Conservation (phyloP, 805 yeast genomes). For the Candida oleophila region DNA sequence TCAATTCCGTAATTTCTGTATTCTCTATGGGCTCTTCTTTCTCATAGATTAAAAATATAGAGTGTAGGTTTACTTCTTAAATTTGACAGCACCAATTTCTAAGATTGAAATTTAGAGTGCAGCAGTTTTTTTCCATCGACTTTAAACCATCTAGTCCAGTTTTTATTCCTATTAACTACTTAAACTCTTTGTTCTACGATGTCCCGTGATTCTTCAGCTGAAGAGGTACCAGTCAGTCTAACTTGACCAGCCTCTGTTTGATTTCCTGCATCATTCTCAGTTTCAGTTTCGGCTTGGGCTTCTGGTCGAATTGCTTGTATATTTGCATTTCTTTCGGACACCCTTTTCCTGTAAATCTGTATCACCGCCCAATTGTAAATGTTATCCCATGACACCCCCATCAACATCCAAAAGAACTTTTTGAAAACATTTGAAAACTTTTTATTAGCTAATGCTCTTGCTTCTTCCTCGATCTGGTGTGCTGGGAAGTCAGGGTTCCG, state of each 20-base stretch:
- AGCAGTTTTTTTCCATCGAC: no score
- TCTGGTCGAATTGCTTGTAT: neutral
- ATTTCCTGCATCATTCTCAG: constrained; percentile 12
- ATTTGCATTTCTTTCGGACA: neutral
- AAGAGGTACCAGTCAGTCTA: neutral
- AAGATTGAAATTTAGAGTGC: no score
- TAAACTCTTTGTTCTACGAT: constrained; percentile 19
- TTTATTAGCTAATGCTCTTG: constrained; percentile 35
- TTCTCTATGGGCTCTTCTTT: no score
- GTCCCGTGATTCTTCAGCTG: constrained; percentile 10
- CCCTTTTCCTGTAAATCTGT: constrained; percentile 18
- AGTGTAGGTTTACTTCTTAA: neutral
- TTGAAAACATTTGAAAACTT: constrained; percentile 31
- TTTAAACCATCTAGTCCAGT: no score
- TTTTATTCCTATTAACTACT: neutral
- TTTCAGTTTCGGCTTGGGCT: neutral
- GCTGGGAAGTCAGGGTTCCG: constrained; percentile 30
- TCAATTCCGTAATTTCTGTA: neutral
- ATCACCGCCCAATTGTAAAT: constrained; percentile 54
- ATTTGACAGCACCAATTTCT: neutral
- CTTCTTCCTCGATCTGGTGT: constrained; percentile 44
- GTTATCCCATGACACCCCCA: constrained; percentile 53
- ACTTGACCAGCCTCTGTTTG: neutral
- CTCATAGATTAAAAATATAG: no score
- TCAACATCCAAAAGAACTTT: constrained; percentile 49